Evolutionary conservation across 257 asterid genomes (phyloP).

Genomic region (Verbascum thapsus): DNA sequence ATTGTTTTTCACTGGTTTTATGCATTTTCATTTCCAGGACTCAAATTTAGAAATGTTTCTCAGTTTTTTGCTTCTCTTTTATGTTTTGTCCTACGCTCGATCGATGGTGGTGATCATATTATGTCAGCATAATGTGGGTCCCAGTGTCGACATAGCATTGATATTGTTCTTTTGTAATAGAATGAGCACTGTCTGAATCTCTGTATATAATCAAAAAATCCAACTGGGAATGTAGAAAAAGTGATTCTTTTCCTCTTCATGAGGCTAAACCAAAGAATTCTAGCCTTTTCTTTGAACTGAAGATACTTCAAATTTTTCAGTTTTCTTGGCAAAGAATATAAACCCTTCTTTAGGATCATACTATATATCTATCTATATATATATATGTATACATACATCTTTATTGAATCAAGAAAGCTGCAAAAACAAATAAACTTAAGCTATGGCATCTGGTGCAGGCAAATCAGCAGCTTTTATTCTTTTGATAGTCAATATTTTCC

Average conservation of each 20-base stretch:
- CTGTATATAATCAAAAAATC: no score
- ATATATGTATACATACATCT: slow-evolving; percentile 25
- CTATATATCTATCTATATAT: slow-evolving; percentile 14
- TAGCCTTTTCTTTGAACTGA: slow-evolving; percentile 39
- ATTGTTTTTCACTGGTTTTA: slow-evolving; percentile 23
- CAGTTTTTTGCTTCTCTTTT: no score
- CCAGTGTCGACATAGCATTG: no score
- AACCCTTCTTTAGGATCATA: slow-evolving; percentile 30
- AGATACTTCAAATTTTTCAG: slow-evolving; percentile 28
- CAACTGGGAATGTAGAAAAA: slow-evolving; percentile 21
- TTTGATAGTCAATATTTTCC: slow-evolving; percentile 52
- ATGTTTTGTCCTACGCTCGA: no score
- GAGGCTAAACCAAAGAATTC: slow-evolving; percentile 39
- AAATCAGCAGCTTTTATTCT: slow-evolving; percentile 74
- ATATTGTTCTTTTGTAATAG: no score
- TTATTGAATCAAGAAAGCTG: slow-evolving; percentile 27
- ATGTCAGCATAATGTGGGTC: no score
- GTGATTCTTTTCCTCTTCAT: slow-evolving; percentile 51
- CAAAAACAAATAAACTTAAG: slow-evolving; percentile 17
- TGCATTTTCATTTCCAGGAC: slow-evolving; percentile 29
- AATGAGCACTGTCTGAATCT: no score
- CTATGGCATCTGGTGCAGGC: slow-evolving; percentile 86
- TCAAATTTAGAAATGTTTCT: background rate
- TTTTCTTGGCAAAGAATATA: slow-evolving; percentile 41
- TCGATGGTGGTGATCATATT: no score